A percentile compares a stretch with the other conserved stretches of the same genome.
Evolutionary conservation across 768 basidiomycete genomes (phyloP).

Genomic region (Suillus placidus): DNA sequence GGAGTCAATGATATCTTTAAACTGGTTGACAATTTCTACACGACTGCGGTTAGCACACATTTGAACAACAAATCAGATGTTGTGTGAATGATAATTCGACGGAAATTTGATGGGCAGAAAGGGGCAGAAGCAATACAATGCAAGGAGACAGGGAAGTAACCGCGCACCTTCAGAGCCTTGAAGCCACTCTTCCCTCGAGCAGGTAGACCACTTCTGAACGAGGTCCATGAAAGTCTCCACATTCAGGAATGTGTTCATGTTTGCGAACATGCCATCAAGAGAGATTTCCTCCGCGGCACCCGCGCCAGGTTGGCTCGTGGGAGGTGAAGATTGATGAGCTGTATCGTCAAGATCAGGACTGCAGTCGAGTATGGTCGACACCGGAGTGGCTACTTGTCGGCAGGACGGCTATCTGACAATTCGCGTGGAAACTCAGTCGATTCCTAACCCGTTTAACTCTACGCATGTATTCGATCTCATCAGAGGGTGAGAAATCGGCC

Average conservation of each 20-base stretch:
- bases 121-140: slow-evolving; percentile 10
- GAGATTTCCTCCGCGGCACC: slow-evolving; percentile 8
- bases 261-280: slow-evolving; percentile 22
- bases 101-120: slow-evolving; percentile 23
- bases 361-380: neutral
- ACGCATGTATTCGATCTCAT: neutral
- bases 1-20: slow-evolving; percentile 13
- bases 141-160: slow-evolving; percentile 4
- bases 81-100: slow-evolving; percentile 22
- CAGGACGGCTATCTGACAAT: neutral
- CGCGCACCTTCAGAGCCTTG: slow-evolving; percentile 31
- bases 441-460: neutral
- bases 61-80: slow-evolving; percentile 15
- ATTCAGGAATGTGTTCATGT: slow-evolving; percentile 23
- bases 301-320: neutral
- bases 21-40: slow-evolving; percentile 10
- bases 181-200: slow-evolving; percentile 35
- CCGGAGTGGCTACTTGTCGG: neutral
- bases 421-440: neutral
- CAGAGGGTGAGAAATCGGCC: neutral
- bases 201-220: slow-evolving; percentile 32
- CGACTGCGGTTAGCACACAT: neutral
- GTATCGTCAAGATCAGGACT: neutral
- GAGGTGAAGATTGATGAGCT: neutral
- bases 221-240: slow-evolving; percentile 24